Evolutionary conservation across 176 grass and related monocot species (phyloP).

Genomic region (Eragrostis nindensis): DNA sequence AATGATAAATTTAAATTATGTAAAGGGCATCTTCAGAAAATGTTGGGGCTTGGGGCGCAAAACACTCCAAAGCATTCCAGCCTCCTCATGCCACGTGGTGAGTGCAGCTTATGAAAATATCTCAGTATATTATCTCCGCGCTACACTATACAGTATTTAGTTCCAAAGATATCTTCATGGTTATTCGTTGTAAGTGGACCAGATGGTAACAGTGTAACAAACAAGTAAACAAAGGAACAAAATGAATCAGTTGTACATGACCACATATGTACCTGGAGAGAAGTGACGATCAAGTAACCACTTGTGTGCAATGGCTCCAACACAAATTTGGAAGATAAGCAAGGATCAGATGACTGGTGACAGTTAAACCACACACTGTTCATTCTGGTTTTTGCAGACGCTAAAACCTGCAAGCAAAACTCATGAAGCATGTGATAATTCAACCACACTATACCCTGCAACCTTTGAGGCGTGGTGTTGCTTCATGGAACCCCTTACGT

Average conservation of each 20-base stretch:
- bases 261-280: not conserved
- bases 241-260: not conserved
- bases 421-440: constrained; percentile 40
- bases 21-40: too few species aligned
- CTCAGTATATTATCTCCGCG: too few species aligned
- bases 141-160: not conserved
- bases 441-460: constrained; percentile 65
- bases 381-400: constrained; percentile 20
- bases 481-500: constrained; percentile 77
- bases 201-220: not conserved
- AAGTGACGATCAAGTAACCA: not conserved
- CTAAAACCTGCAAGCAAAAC: constrained; percentile 19
- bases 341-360: constrained; percentile 1
- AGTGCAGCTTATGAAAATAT: too few species aligned
- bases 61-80: too few species aligned
- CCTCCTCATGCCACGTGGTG: too few species aligned
- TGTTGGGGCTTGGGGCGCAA: too few species aligned
- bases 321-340: constrained; percentile 7
- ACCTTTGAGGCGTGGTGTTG: constrained; percentile 63
- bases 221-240: not conserved
- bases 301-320: not conserved
- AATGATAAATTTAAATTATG: too few species aligned
- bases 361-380: constrained; percentile 52
- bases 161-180: not conserved
- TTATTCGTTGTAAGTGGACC: not conserved